Evolutionary conservation across 2,329 filamentous ascomycete genomes (phyloP), one percentile per base, ranked within the genome.

Genomic region (Pezicula neosporulosa): DNA sequence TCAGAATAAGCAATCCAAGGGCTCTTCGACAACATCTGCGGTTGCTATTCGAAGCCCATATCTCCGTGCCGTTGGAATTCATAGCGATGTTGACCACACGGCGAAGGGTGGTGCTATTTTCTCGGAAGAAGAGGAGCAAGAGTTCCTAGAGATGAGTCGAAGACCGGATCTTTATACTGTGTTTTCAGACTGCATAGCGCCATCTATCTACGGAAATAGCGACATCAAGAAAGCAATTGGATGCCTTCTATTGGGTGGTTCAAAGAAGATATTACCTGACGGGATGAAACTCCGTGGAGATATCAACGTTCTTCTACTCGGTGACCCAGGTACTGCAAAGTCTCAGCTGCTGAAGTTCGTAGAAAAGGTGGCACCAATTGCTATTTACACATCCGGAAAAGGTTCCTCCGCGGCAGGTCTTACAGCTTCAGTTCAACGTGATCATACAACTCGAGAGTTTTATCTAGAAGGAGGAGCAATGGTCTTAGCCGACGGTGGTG

Each of bases 221-320:
- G 90, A 97, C 66, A 99, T 99, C 70, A 99, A 99, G 68, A 99
- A 97, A 70, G 86, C 94, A 4, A 97, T 99, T 62, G 82, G 95
- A 1, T 99, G 94, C 72, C 77, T 99, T 6, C 77, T 99, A 2
- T 84, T 97, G 68, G 94, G 94, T 52, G 94, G 94, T 13, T 96
- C 91, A 28, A 99, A 99, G 72, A 99, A 99, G 73, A 95, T 99
- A 36, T 75, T 99, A 0, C 94, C 94, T 0, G 94, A 99, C 62
- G 94, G 94, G 35, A 99, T 99, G 92, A 96, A 89, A 66, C 81
- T 99, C 8, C 85, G 94, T 80, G 94, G 94, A 63, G 94, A 99
- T 65, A 99, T 99, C 71, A 99, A 99, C 69, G 93, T 99, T 4
- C 81, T 99, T 12, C 81, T 99, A 24, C 86, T 99, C 21, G 94